A percentile compares a stretch with the other conserved stretches of the same genome.
phyloP scores from a whole-genome alignment of 306 rosid genomes.

The Fragaria iinumae region DNA sequence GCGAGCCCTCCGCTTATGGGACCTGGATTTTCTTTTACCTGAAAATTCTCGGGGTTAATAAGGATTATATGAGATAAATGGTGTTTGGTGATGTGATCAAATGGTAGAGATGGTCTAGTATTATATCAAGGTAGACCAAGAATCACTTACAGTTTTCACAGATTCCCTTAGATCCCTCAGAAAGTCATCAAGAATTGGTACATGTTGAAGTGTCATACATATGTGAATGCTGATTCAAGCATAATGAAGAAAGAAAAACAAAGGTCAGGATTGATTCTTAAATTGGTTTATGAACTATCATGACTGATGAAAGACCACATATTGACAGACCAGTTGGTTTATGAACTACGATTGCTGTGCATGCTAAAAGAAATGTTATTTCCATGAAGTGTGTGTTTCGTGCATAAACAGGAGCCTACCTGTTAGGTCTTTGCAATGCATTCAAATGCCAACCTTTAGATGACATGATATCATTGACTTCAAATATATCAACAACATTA shows the following conservation, averaged over 20 bases:
- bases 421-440: conserved; percentile 93
- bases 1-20: conserved; percentile 90
- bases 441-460: conserved; percentile 98
- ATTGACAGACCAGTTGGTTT: not conserved
- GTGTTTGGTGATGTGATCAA: conserved; percentile 2
- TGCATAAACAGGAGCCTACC: conserved; percentile 37
- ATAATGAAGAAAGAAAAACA: conserved; percentile 4
- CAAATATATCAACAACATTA: conserved; percentile 75
- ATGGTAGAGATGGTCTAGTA: not conserved
- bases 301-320: not conserved
- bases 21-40: conserved; percentile 93
- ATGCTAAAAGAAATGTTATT: not conserved
- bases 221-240: conserved; percentile 74
- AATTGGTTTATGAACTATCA: not conserved
- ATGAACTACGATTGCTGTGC: not conserved
- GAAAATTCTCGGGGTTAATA: conserved; percentile 11
- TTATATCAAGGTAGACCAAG: conserved; percentile 12
- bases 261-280: conserved; percentile 18
- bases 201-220: conserved; percentile 90
- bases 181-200: conserved; percentile 62
- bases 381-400: not conserved
- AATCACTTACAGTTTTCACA: conserved; percentile 63
- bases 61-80: not conserved
- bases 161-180: conserved; percentile 71
- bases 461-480: conserved; percentile 85